A percentile compares a stretch with the other conserved stretches of the same genome.
Conservation (phyloP, 176 grass and related monocot genomes). For the Pontederia crassipes region DNA sequence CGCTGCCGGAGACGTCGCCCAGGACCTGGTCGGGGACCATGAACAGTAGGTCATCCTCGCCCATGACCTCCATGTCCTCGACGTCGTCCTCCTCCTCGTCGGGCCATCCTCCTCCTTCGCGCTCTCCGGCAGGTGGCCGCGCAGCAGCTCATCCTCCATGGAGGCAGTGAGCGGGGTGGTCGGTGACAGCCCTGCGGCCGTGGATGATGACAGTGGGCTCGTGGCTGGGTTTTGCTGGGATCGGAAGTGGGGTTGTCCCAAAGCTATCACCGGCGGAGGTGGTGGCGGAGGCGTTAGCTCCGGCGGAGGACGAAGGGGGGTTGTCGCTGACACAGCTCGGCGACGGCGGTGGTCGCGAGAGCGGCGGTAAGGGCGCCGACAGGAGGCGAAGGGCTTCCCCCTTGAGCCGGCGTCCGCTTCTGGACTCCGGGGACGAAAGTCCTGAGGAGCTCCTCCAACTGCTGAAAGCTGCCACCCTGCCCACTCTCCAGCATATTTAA, state of each 20-base stretch:
- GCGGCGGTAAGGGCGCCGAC: conserved; percentile 6
- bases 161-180: conserved; percentile 12
- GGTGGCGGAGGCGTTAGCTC: background rate
- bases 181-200: conserved; percentile 6
- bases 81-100: conserved; percentile 2
- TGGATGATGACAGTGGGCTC: background rate
- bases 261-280: background rate
- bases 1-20: background rate
- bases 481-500: background rate
- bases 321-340: conserved; percentile 1
- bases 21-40: background rate
- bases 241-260: background rate
- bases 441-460: conserved; percentile 40
- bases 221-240: background rate
- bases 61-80: conserved; percentile 8
- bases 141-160: conserved; percentile 23
- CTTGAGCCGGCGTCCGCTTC: background rate
- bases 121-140: background rate
- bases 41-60: conserved; percentile 4
- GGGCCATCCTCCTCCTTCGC: background rate
- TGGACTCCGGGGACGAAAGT: conserved; percentile 20
- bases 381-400: background rate
- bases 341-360: conserved; percentile 6
- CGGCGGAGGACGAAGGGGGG: background rate
- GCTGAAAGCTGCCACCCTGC: background rate